Conservation (phyloP, 129 eudicot species). For the Flaveria linearis region DNA sequence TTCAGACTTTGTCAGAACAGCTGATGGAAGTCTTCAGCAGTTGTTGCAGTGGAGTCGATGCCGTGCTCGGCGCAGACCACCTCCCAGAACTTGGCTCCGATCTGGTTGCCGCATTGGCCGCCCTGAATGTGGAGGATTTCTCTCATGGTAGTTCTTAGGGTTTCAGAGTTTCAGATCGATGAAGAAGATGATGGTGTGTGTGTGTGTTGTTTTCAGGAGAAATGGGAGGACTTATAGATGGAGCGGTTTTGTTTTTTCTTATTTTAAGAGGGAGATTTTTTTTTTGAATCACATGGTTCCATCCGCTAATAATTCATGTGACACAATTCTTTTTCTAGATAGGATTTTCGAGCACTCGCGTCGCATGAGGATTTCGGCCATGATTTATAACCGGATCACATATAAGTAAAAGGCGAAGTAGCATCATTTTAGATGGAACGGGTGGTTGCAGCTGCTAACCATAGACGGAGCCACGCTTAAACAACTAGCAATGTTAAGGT, state of each 20-base stretch:
- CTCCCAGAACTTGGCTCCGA: slow-evolving; percentile 85
- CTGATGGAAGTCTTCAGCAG: too few species aligned
- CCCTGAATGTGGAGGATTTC: slow-evolving; percentile 82
- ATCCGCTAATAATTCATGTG: too few species aligned
- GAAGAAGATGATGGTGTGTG: slow-evolving; percentile 6
- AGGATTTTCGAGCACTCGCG: too few species aligned
- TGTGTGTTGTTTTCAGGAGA: neutral
- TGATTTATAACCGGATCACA: too few species aligned
- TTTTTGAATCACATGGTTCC: neutral
- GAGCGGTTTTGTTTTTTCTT: neutral
- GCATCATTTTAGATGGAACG: too few species aligned
- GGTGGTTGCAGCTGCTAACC: too few species aligned
- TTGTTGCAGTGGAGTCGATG: slow-evolving; percentile 75
- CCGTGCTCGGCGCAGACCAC: slow-evolving; percentile 79
- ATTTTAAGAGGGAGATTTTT: neutral
- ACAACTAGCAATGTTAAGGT: too few species aligned
- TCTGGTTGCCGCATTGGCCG: slow-evolving; percentile 85
- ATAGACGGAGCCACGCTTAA: too few species aligned
- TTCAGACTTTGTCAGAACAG: too few species aligned
- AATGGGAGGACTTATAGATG: slow-evolving; percentile 26
- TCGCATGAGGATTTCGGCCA: too few species aligned
- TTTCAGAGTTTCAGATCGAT: neutral
- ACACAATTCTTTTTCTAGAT: too few species aligned
- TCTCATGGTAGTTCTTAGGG: slow-evolving; percentile 45
- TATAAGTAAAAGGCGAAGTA: too few species aligned